Evolutionary conservation across 495 filamentous ascomycete species (phyloP).

Genomic region (Friedmanniomyces simplex): DNA sequence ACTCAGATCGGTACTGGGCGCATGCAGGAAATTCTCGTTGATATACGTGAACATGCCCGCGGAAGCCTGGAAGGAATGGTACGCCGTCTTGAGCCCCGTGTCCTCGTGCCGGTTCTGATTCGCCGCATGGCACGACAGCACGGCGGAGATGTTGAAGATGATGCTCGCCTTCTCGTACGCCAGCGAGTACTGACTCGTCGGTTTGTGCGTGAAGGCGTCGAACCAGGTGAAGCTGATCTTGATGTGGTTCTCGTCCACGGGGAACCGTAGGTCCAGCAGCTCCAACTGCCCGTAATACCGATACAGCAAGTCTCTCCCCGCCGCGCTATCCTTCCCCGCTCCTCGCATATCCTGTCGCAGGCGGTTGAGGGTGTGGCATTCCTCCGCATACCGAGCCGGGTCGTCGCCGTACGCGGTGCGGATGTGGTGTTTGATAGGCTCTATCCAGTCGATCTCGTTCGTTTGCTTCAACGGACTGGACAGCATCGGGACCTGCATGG

Average conservation of each 20-base stretch:
- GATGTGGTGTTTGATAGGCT: constrained; percentile 88
- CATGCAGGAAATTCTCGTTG: constrained; percentile 97
- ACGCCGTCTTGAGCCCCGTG: constrained; percentile 84
- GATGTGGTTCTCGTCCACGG: constrained; percentile 96
- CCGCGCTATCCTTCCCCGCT: constrained; percentile 91
- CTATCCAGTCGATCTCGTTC: constrained; percentile 97
- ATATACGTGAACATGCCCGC: constrained; percentile 99
- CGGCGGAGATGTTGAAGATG: constrained; percentile 98
- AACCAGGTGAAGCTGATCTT: constrained; percentile 99
- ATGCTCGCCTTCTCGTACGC: constrained; percentile 98
- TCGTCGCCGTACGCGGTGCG: constrained; percentile 90
- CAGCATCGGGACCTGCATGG: constrained; percentile 76
- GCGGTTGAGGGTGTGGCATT: constrained; percentile 93
- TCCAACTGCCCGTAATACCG: constrained; percentile 97
- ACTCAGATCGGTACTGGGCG: constrained; percentile 87
- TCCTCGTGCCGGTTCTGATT: constrained; percentile 88
- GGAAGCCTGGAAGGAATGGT: constrained; percentile 95
- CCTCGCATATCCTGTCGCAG: constrained; percentile 97
- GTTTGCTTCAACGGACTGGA: constrained; percentile 92
- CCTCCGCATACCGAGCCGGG: constrained; percentile 85
- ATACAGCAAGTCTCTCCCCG: constrained; percentile 86
- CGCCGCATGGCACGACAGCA: constrained; percentile 91
- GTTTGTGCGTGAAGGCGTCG: constrained; percentile 95
- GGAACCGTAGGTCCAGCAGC: constrained; percentile 86
- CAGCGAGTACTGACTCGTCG: constrained; percentile 88